Evolutionary conservation across 2,329 filamentous ascomycete species (phyloP).

Genomic region (Fusarium decemcellulare): DNA sequence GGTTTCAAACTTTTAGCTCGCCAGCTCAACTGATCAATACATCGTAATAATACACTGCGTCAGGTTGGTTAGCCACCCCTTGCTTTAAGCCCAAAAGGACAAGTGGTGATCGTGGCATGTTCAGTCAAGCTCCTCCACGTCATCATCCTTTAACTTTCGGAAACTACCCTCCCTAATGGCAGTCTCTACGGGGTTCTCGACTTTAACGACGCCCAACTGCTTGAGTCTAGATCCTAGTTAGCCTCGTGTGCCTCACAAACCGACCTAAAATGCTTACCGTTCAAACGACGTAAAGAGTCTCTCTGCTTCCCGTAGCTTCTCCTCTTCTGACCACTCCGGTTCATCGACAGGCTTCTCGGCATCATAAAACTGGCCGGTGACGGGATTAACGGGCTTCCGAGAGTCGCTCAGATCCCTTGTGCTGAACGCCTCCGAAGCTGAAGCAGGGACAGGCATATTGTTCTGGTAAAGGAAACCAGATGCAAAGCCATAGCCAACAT

Average conservation of each 20-base stretch:
- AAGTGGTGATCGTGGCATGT: too few relatives aligned
- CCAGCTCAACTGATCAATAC: neutral
- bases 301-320: constrained; percentile 92
- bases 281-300: constrained; percentile 92
- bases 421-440: constrained; percentile 65
- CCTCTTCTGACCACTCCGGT: constrained; percentile 88
- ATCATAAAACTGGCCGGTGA: constrained; percentile 87
- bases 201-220: constrained; percentile 80
- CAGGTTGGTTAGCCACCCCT: neutral
- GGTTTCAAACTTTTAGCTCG: neutral
- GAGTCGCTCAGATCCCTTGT: constrained; percentile 47
- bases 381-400: constrained; percentile 76
- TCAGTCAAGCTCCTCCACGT: constrained; percentile 59
- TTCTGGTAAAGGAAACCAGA: constrained; percentile 91
- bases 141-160: constrained; percentile 74
- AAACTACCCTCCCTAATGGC: constrained; percentile 79
- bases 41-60: neutral
- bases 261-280: constrained; percentile 63
- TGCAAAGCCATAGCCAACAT: constrained; percentile 95
- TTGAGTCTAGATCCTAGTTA: constrained; percentile 65
- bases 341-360: constrained; percentile 71
- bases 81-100: neutral
- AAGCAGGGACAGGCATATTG: constrained; percentile 82
- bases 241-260: neutral
- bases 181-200: constrained; percentile 83